These are phyloP conservation scores for Pseudocercospora eumusae DNA, from an alignment of 2,329 filamentous ascomycete genomes.

Conservation along the genomic window DNA sequence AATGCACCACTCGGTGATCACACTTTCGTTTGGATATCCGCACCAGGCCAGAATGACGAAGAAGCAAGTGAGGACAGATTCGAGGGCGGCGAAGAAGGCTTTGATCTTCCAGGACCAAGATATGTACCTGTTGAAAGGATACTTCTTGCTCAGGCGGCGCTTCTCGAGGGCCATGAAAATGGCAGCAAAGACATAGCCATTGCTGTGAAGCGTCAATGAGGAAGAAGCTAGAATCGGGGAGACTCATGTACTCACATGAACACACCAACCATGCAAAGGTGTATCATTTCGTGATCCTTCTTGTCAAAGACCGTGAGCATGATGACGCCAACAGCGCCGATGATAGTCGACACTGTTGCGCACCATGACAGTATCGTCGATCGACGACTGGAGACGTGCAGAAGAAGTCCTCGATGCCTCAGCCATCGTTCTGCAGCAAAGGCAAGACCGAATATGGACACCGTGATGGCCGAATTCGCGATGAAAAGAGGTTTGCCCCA, in stretches of 20 bases:
- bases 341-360: not conserved
- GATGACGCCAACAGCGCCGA: slow-evolving; percentile 5
- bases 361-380: slow-evolving; percentile 1
- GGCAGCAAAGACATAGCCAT: slow-evolving; percentile 2
- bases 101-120: slow-evolving; percentile 10
- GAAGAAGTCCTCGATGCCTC: slow-evolving; percentile 1
- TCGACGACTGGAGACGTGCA: slow-evolving; percentile 2
- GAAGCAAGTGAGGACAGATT: not conserved
- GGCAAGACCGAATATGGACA: not conserved
- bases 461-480: not conserved
- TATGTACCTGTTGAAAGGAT: not conserved
- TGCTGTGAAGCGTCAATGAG: not conserved
- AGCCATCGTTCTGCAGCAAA: slow-evolving; percentile 11
- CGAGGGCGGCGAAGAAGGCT: slow-evolving; percentile 2
- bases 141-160: slow-evolving; percentile 6
- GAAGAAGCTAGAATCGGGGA: not conserved
- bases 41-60: not conserved
- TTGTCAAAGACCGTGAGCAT: not conserved
- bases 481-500: slow-evolving; percentile 13
- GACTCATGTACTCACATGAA: not conserved
- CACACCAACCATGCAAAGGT: not conserved
- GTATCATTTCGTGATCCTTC: not conserved
- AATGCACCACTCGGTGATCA: slow-evolving; percentile 1
- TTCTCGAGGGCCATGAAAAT: slow-evolving; percentile 8
- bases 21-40: not conserved